Percentiles rank a stretch among this genome's conserved stretches.
Conservation (phyloP, 345 rosid genomes). For the Eucalyptus cloeziana region DNA sequence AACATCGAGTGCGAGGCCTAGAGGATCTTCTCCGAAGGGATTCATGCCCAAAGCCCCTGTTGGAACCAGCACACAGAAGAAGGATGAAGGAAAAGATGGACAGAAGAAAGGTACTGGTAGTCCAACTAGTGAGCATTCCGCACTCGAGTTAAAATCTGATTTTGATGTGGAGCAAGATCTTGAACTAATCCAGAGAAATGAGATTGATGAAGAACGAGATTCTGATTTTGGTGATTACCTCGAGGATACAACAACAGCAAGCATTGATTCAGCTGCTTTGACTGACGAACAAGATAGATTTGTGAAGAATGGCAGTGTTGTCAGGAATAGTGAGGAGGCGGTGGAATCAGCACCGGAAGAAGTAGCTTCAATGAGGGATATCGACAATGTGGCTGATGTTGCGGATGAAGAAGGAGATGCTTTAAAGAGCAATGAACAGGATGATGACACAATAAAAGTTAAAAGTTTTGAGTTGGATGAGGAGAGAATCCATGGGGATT, state of each 20-base stretch:
- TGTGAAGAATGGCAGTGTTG: slow-evolving; percentile 18
- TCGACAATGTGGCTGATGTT: slow-evolving; percentile 1
- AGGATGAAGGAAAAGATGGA: slow-evolving; percentile 21
- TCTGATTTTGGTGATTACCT: neutral
- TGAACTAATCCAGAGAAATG: slow-evolving; percentile 6
- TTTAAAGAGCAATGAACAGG: neutral
- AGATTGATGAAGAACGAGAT: slow-evolving; percentile 6
- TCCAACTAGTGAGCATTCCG: slow-evolving; percentile 3
- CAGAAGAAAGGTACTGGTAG: slow-evolving; percentile 21
- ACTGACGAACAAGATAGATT: neutral
- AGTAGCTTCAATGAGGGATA: slow-evolving; percentile 1
- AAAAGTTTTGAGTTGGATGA: neutral
- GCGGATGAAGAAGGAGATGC: neutral
- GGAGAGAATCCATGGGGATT: neutral
- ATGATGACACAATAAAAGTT: neutral
- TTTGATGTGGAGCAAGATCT: slow-evolving; percentile 12
- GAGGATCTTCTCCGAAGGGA: slow-evolving; percentile 38
- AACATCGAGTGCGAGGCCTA: slow-evolving; percentile 25
- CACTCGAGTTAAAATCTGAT: slow-evolving; percentile 7
- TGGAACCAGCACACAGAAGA: slow-evolving; percentile 33
- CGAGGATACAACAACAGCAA: neutral
- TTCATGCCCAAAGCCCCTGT: slow-evolving; percentile 28
- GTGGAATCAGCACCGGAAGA: neutral
- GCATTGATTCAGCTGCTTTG: neutral
- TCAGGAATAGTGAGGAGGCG: slow-evolving; percentile 3